These are phyloP conservation scores for Cladosporium oxysporum DNA, from an alignment of 2,329 filamentous ascomycete genomes.

Conservation along the genomic window DNA sequence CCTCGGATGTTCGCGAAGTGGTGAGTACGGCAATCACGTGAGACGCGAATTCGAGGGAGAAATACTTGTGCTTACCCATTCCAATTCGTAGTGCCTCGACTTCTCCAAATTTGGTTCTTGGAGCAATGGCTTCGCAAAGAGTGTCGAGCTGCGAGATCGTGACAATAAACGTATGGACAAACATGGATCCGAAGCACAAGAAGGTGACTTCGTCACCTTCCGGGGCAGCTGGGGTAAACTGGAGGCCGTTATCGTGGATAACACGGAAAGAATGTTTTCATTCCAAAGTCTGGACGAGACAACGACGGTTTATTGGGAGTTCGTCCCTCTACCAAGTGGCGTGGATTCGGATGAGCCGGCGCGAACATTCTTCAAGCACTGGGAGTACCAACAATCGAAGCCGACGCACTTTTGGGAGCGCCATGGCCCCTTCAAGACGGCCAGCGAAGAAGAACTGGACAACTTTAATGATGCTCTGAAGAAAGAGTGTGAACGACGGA, in stretches of 20 bases:
- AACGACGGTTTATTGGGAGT: slow-evolving; percentile 3
- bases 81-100: background rate
- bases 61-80: background rate
- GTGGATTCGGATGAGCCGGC: background rate
- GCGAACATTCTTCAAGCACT: slow-evolving; percentile 10
- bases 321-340: background rate
- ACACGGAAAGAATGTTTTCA: slow-evolving; percentile 2
- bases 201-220: slow-evolving; percentile 1
- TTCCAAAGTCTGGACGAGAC: slow-evolving; percentile 5
- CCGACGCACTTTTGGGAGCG: slow-evolving; percentile 7
- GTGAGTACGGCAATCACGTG: background rate
- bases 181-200: background rate
- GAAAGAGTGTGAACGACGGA: slow-evolving; percentile 1
- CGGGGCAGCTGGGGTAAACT: background rate
- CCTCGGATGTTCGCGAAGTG: slow-evolving; percentile 1
- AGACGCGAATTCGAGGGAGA: background rate
- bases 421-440: slow-evolving; percentile 4
- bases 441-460: background rate
- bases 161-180: background rate
- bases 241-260: background rate
- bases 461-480: slow-evolving; percentile 5
- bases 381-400: slow-evolving; percentile 9
- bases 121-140: background rate
- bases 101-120: background rate
- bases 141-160: background rate